Evolutionary conservation across 2,329 filamentous ascomycete genomes (phyloP), one percentile per base, ranked within the genome.

Genomic region (Aspergillus sp.): DNA sequence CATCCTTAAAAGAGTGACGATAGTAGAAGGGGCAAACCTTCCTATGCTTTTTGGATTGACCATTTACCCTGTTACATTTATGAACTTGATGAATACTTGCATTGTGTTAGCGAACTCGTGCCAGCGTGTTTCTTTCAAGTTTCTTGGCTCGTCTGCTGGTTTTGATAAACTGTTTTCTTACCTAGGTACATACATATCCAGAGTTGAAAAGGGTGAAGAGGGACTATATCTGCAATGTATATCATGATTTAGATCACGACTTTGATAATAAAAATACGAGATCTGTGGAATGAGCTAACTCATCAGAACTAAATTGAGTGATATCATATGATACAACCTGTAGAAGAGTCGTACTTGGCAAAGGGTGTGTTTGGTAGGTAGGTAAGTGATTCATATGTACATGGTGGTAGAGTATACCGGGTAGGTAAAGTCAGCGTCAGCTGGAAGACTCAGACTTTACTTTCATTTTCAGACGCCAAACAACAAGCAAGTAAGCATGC

Each of bases 101-200:
- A 60, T 63, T 18, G 45, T 32, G 53, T 58, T 54, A 63, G 57
- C 54, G 49, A 54, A 12, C 12, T 53, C 16, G 18, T 52, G 9
- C 49, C 31, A 39, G 50, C 39, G 12, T 32, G 11, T 20, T 52
- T 32, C 11, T 52, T 2, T 36, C 14, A 12, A 12, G 3, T 18
- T 18, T 18, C 16, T 29, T 29, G 26, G 26, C 26, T 16, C 49
- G 32, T 9, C 26, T 20, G 22, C 29, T 31, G 16, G 26, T 22
- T 52, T 32, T 18, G 24, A 42, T n/a, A 42, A n/a, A 42, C 14
- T n/a, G 36, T 29, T 42, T 42, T n/a, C 32, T 36, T 42, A 16
- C 36, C 36, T 42, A 42, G 6, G 12, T 16, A 42, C 36, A 42
- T 42, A 42, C 14, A 11, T 36, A 36, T 36, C 11, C 10, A 36